Evolutionary conservation across 805 yeast genomes (phyloP), one percentile per base, ranked within the genome.

Genomic region (Yamadazyma nakazawae): DNA sequence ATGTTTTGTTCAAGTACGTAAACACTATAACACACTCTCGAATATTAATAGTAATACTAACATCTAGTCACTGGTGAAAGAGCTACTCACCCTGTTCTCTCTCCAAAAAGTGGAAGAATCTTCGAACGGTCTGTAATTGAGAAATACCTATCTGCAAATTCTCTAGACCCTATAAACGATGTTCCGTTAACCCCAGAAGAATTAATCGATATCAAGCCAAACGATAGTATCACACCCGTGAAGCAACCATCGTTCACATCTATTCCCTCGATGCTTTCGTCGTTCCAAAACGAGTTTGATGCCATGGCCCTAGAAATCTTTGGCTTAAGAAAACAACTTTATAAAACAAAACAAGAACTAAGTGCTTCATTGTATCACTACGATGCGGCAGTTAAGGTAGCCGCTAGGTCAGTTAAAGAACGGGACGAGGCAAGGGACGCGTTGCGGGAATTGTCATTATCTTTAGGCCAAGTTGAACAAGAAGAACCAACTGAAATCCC

Each of bases 201-300:
- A 14, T 67, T 90, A 11, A 67, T 90, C 7, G 66, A 67, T 2
- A 48, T 68, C 2, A 55, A 57, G 7, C 48, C 57, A 3, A 46
- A 45, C 28, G 25, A 60, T 39, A 41, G 54, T 7, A 46, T 66
- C 5, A 61, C 62, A 0, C 72, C 75, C 4, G 68, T 76, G 5
- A 64, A 61, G 53, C 79, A 73, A 9, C 72, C 85, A 1, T 68
- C 76, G 0, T 58, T 71, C 48, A 78, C 82, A 18, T 85, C 95
- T 0, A 87, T 91, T 26, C 98, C 98, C 0, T 73, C 87, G 3
- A 64, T 91, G 55, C 69, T 91, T 42, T 73, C 88, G 2, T 70
- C 85, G 1, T 80, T 91, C 51, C 97, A 91, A 61, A 81, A 84
- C 49, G 96, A 90, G 63, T 91, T 95, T 90, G 97, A 91, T 59